These are phyloP conservation scores for Daedalea quercina DNA, from an alignment of 768 basidiomycete species.

Conservation along the genomic window DNA sequence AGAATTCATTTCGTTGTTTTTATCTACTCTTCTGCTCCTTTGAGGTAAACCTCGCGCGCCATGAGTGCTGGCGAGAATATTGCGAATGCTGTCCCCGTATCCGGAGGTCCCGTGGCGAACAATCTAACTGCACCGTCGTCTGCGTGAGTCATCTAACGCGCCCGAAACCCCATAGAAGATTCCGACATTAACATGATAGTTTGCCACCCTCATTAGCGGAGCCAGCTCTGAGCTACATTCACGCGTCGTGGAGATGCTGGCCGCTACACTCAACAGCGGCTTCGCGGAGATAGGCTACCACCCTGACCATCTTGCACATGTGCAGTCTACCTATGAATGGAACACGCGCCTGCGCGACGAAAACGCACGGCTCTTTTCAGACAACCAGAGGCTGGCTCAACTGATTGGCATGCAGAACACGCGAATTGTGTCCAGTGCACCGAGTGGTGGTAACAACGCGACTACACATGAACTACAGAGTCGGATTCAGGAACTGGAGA, in stretches of 20 bases:
- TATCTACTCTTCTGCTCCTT: too few species aligned
- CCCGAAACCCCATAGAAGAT: too few species aligned
- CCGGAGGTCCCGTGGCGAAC: too few species aligned
- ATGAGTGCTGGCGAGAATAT: too few species aligned
- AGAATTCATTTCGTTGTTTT: too few species aligned
- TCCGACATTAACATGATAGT: too few species aligned
- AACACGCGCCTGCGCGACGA: conserved; percentile 14
- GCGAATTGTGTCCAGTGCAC: conserved; percentile 15
- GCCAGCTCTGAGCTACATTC: not conserved
- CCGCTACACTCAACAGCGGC: conserved; percentile 13
- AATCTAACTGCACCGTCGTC: too few species aligned
- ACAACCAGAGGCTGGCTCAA: conserved; percentile 29
- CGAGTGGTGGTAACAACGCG: conserved; percentile 12
- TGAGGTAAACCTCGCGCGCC: too few species aligned
- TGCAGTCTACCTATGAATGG: conserved; percentile 28
- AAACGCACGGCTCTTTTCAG: conserved; percentile 30
- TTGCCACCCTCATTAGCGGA: too few species aligned
- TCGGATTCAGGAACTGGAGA: conserved; percentile 19
- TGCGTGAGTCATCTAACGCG: too few species aligned
- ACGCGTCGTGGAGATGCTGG: conserved; percentile 9
- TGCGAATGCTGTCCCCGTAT: too few species aligned
- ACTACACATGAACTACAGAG: conserved; percentile 17
- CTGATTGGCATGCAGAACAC: conserved; percentile 25
- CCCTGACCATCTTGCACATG: conserved; percentile 32
- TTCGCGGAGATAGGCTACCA: conserved; percentile 31